Base-by-base conservation (phyloP, 2,329 filamentous ascomycete genomes). In the Neobulgaria alba region DNA sequence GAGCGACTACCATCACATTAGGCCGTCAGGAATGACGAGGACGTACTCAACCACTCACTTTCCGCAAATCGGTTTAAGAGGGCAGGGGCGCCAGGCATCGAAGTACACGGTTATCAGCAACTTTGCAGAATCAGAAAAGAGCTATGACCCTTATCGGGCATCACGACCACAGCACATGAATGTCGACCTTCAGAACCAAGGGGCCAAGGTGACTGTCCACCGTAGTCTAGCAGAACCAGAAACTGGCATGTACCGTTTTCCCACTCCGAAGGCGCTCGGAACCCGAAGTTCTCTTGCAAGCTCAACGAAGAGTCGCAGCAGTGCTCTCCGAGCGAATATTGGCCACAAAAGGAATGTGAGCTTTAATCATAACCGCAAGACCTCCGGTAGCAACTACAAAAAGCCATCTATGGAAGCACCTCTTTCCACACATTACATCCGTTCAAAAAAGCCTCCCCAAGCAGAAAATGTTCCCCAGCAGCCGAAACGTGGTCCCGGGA, bases 1-100 rank as follows among this genome's bases (percentile, higher is more conserved):
- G 41, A 95, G 88, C 61, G 90, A 96, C 57, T 92, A 93, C 54
- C 90, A 95, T 55, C 87, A 93, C 55, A 73, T 85, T 29, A 71
- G 70, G 41, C 75, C 77, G 9, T 62, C 66, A 0, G 63, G 67
- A 19, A 75, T 76, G 67, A 73, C 70, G 47, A 78, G 73, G 54
- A 72, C 75, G 33, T 68, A 77, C 36, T 78, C 77, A 0, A 81
- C 77, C 0, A 71, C 75, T 46, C 67, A 79, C 47, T 82, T 82
- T 55, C 65, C 66, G 2, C 65, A 70, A 38, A 57, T 62, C 37
- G 65, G 60, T 19, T 57, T 62, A 38, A 67, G 65, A 41, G 69
- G 71, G 3, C 67, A 72, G 48, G 68, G 68, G 17, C 66, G 73
- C 38, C 73, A 71, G 33, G 65, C 73, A 29, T 81, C 77, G 3